A percentile compares a stretch with the other conserved stretches of the same genome.
These are phyloP conservation scores for Hypoxylon trugodes DNA, from an alignment of 495 filamentous ascomycete genomes.

Conservation along the genomic window DNA sequence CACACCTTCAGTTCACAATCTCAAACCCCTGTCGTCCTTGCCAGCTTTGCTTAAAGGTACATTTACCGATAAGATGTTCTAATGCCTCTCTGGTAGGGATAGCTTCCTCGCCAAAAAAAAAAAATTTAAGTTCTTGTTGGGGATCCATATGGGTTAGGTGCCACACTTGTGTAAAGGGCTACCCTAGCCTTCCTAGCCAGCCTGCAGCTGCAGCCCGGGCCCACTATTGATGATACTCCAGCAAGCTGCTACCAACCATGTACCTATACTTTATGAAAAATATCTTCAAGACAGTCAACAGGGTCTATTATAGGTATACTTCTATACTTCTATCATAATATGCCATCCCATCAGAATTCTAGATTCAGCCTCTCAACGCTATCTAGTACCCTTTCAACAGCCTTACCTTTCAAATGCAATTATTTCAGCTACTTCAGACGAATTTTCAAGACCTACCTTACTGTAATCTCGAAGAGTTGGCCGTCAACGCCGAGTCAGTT, in stretches of 20 bases:
- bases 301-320: not conserved
- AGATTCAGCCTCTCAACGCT: not conserved
- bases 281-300: not conserved
- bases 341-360: not conserved
- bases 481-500: too few species aligned
- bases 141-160: slow-evolving; percentile 41
- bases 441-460: not conserved
- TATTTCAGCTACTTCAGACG: not conserved
- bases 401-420: not conserved
- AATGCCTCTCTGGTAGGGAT: slow-evolving; percentile 28
- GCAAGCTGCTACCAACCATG: not conserved
- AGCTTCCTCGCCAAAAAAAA: slow-evolving; percentile 43
- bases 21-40: slow-evolving; percentile 8
- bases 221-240: slow-evolving; percentile 7
- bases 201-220: slow-evolving; percentile 19
- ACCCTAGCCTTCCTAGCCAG: slow-evolving; percentile 29
- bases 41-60: slow-evolving; percentile 22
- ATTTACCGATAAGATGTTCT: slow-evolving; percentile 14
- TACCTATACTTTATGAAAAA: slow-evolving; percentile 27
- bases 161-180: slow-evolving; percentile 40
- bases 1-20: not conserved
- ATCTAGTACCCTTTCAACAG: not conserved
- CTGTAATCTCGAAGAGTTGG: too few species aligned
- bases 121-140: slow-evolving; percentile 46
- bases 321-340: not conserved